Percentiles rank a stretch among this genome's conserved stretches.
These are phyloP conservation scores for Trypanosoma avium DNA, from an alignment of 208 protist species.

Conservation along the genomic window DNA sequence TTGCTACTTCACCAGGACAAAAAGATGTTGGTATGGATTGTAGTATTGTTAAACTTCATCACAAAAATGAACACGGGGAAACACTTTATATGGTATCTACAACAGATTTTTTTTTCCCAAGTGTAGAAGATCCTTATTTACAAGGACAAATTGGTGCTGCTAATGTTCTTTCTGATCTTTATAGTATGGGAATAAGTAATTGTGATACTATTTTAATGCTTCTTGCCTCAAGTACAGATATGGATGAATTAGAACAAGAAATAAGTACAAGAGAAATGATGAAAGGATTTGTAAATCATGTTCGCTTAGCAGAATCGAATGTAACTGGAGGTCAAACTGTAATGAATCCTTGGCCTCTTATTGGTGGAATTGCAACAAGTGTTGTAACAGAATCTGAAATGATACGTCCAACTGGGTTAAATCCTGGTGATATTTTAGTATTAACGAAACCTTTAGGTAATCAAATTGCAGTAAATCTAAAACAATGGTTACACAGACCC, in stretches of 20 bases:
- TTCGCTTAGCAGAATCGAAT: constrained; percentile 59
- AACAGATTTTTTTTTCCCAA: constrained; percentile 97
- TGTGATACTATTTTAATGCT: constrained; percentile 97
- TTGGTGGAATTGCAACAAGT: constrained; percentile 92
- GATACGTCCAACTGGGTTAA: constrained; percentile 78
- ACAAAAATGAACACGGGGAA: constrained; percentile 42
- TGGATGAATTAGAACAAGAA: constrained; percentile 83
- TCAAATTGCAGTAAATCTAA: constrained; percentile 93
- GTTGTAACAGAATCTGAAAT: constrained; percentile 84
- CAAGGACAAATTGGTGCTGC: constrained; percentile 95
- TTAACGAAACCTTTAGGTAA: constrained; percentile 96
- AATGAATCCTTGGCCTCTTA: constrained; percentile 95
- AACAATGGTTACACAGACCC: constrained; percentile 89
- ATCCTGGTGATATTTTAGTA: constrained; percentile 91
- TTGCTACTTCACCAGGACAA: constrained; percentile 64
- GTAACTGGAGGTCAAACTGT: constrained; percentile 97
- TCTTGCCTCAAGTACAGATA: constrained; percentile 91
- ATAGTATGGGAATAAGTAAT: constrained; percentile 94
- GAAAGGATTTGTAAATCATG: constrained; percentile 91
- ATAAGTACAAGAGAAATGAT: constrained; percentile 91
- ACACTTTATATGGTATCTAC: constrained; percentile 92
- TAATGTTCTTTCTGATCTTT: constrained; percentile 97
- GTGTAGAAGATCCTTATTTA: constrained; percentile 95
- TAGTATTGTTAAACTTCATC: constrained; percentile 87
- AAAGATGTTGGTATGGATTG: constrained; percentile 92